Conservation (phyloP, 495 filamentous ascomycete genomes). For the Cercophora sp. region DNA sequence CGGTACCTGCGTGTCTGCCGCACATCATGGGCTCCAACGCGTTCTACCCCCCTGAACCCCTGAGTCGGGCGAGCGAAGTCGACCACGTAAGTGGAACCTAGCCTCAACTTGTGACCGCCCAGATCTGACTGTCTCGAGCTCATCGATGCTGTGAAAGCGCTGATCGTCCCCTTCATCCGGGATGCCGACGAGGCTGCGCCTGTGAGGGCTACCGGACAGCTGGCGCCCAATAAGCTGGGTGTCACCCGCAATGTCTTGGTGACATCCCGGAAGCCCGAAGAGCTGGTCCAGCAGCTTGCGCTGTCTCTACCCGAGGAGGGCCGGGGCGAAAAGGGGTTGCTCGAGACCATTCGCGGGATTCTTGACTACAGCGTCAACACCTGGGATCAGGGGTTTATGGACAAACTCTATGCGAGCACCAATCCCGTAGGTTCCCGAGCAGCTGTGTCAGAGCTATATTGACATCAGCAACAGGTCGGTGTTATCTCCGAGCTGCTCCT, state of each 20-base stretch:
- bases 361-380: conserved; percentile 87
- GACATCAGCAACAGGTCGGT: conserved; percentile 52
- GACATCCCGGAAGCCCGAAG: conserved; percentile 65
- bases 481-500: conserved; percentile 80
- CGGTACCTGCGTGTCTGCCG: too few species aligned
- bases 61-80: conserved; percentile 31
- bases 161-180: conserved; percentile 75
- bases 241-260: conserved; percentile 59
- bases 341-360: conserved; percentile 60
- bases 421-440: conserved; percentile 57
- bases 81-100: conserved; percentile 43
- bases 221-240: conserved; percentile 42
- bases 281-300: conserved; percentile 60
- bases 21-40: too few species aligned
- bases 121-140: too few species aligned
- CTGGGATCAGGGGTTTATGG: conserved; percentile 92
- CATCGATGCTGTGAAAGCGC: conserved; percentile 64
- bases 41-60: conserved; percentile 13
- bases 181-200: conserved; percentile 64
- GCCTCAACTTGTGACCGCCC: too few species aligned
- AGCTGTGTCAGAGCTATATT: neutral
- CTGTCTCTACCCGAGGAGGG: conserved; percentile 63
- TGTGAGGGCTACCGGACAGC: conserved; percentile 47
- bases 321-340: conserved; percentile 65
- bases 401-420: conserved; percentile 84